phyloP scores from a whole-genome alignment of 768 basidiomycete species.

The Lactarius deliciosus region DNA sequence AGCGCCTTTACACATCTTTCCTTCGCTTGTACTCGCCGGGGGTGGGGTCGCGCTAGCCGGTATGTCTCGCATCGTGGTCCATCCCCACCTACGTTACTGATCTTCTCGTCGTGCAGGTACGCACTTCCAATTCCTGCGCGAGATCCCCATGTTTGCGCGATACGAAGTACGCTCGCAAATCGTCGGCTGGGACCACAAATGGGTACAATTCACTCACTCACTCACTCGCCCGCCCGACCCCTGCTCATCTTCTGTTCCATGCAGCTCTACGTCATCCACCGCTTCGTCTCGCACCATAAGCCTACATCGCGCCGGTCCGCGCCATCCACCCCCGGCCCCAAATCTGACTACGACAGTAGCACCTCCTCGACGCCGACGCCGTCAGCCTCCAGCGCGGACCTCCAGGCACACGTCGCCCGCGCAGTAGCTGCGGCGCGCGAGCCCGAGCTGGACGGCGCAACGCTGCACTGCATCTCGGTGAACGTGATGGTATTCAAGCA shows the following conservation, averaged over 20 bases:
- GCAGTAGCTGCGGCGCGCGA: constrained; percentile 24
- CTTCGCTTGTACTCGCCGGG: constrained; percentile 55
- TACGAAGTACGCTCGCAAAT: constrained; percentile 63
- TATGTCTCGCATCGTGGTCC: constrained; percentile 16
- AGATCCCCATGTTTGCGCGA: constrained; percentile 60
- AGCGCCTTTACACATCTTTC: constrained; percentile 50
- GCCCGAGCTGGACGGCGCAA: constrained; percentile 54
- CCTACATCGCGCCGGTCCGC: constrained; percentile 37
- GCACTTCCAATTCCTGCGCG: constrained; percentile 65
- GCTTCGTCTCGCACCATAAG: constrained; percentile 58
- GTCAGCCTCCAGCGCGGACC: constrained; percentile 13
- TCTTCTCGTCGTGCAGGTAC: constrained; percentile 41
- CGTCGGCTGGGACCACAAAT: constrained; percentile 74
- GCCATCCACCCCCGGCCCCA: constrained; percentile 30
- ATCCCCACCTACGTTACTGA: not conserved
- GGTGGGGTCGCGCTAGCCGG: constrained; percentile 62
- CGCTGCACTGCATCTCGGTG: constrained; percentile 61
- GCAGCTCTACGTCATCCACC: constrained; percentile 62
- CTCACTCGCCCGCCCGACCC: not conserved
- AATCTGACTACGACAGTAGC: constrained; percentile 13
- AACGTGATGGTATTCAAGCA: constrained; percentile 68
- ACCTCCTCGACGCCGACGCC: constrained; percentile 19
- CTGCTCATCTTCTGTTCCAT: not conserved
- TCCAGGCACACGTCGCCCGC: not conserved
- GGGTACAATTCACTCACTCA: constrained; percentile 47